Evolutionary conservation across 495 filamentous ascomycete species (phyloP).

Genomic region (Amphirosellinia nigrospora): DNA sequence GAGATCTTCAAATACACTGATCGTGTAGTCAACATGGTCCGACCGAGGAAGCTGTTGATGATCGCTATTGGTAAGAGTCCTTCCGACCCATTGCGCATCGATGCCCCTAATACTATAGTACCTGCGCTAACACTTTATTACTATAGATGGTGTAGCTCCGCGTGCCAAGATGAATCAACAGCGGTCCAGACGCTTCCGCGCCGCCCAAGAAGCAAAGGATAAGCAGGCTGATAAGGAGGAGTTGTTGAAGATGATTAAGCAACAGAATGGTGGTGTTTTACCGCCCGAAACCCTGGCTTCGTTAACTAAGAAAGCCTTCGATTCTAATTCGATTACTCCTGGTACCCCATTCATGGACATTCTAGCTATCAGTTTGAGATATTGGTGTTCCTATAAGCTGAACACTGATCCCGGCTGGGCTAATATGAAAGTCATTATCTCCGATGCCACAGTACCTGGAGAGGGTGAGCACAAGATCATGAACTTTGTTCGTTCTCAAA

Average conservation of each 20-base stretch:
- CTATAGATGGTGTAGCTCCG: conserved; percentile 86
- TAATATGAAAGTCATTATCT: conserved; percentile 97
- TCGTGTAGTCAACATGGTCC: conserved; percentile 96
- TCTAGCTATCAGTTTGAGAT: conserved; percentile 86
- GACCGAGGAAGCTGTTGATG: conserved; percentile 93
- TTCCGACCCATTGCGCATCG: background rate
- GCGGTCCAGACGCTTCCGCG: conserved; percentile 87
- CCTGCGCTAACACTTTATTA: conserved; percentile 42
- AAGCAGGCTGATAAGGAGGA: conserved; percentile 91
- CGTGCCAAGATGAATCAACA: conserved; percentile 98
- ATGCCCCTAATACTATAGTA: background rate
- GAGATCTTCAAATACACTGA: conserved; percentile 98
- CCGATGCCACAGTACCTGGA: conserved; percentile 94
- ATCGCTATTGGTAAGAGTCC: conserved; percentile 87
- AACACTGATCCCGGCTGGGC: conserved; percentile 98
- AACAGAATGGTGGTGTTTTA: conserved; percentile 67
- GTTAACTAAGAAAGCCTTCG: conserved; percentile 89
- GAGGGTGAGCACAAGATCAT: conserved; percentile 99
- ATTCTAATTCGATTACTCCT: conserved; percentile 96
- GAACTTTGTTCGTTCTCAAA: conserved; percentile 95
- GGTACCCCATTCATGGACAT: conserved; percentile 99
- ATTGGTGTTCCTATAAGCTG: conserved; percentile 96
- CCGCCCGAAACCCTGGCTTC: conserved; percentile 66
- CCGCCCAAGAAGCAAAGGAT: conserved; percentile 91
- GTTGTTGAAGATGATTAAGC: conserved; percentile 78